These are phyloP conservation scores for Cydonia oblonga DNA, from an alignment of 331 rosid genomes.

Conservation along the genomic window DNA sequence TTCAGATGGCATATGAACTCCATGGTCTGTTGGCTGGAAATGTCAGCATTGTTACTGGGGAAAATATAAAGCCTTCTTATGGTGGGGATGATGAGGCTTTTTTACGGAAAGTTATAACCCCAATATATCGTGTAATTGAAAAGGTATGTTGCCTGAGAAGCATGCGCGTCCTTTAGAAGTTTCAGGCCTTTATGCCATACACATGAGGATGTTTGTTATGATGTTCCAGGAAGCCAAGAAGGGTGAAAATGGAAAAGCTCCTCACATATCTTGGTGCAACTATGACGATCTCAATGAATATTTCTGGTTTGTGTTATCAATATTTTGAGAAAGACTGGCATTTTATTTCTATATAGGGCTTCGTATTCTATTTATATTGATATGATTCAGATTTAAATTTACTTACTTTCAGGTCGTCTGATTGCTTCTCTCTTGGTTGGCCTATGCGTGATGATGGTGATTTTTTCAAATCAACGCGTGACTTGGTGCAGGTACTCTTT, in stretches of 20 bases:
- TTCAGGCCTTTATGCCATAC: slow-evolving; percentile 16
- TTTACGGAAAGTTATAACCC: slow-evolving; percentile 84
- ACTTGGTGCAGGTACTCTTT: slow-evolving; percentile 34
- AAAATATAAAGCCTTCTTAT: slow-evolving; percentile 95
- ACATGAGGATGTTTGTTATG: slow-evolving; percentile 13
- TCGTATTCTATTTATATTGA: neutral
- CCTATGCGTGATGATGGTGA: slow-evolving; percentile 98
- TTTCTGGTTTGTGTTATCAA: slow-evolving; percentile 60
- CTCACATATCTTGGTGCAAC: slow-evolving; percentile 86
- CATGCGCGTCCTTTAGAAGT: slow-evolving; percentile 7
- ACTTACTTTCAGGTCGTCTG: slow-evolving; percentile 50
- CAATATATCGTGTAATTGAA: slow-evolving; percentile 69
- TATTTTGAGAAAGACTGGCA: neutral
- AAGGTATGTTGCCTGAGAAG: slow-evolving; percentile 32
- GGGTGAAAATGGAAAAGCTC: slow-evolving; percentile 66
- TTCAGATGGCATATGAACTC: slow-evolving; percentile 93
- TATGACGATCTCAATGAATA: slow-evolving; percentile 90
- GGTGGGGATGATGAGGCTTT: slow-evolving; percentile 98
- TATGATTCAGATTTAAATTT: slow-evolving; percentile 7
- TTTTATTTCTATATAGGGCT: slow-evolving; percentile 13
- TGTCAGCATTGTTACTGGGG: slow-evolving; percentile 97
- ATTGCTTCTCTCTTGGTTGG: slow-evolving; percentile 99
- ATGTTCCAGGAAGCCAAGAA: slow-evolving; percentile 62
- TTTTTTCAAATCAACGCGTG: slow-evolving; percentile 72
- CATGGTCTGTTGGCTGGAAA: slow-evolving; percentile 97